Percentiles rank a stretch among this genome's conserved stretches.
These are phyloP conservation scores for Xylaria sp. DNA, from an alignment of 495 filamentous ascomycete species.

Conservation along the genomic window DNA sequence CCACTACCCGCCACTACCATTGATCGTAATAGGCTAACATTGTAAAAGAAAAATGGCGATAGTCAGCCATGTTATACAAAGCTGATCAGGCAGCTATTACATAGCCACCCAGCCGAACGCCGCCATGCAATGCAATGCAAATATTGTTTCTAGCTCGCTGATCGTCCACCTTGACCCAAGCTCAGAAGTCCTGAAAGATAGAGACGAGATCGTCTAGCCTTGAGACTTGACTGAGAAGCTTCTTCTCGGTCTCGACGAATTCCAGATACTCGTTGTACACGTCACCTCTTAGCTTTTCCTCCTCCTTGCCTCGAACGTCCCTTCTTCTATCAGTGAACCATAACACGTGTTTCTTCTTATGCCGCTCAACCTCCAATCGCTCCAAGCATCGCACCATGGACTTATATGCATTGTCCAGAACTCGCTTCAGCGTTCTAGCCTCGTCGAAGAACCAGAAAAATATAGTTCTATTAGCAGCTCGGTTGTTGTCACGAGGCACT, in stretches of 20 bases:
- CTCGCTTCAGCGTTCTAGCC: constrained; percentile 66
- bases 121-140: constrained; percentile 41
- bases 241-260: constrained; percentile 76
- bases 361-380: constrained; percentile 72
- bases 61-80: constrained; percentile 32
- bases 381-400: constrained; percentile 87
- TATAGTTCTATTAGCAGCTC: constrained; percentile 77
- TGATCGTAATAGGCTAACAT: constrained; percentile 1
- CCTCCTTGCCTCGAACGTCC: constrained; percentile 82
- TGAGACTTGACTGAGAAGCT: constrained; percentile 75
- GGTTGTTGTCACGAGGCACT: constrained; percentile 81
- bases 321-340: constrained; percentile 76
- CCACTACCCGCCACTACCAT: background rate
- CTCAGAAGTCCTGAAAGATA: constrained; percentile 80
- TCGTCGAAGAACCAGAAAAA: constrained; percentile 91
- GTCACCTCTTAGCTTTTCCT: constrained; percentile 71
- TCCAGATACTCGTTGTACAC: constrained; percentile 70
- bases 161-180: constrained; percentile 13
- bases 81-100: constrained; percentile 27
- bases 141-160: constrained; percentile 25
- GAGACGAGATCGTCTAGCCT: constrained; percentile 85
- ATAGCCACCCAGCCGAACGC: constrained; percentile 34
- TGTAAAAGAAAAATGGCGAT: background rate
- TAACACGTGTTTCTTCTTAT: constrained; percentile 71
- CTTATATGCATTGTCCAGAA: constrained; percentile 83